Conservation (phyloP, 495 filamentous ascomycete species). For the Gamarada debralockiae region DNA sequence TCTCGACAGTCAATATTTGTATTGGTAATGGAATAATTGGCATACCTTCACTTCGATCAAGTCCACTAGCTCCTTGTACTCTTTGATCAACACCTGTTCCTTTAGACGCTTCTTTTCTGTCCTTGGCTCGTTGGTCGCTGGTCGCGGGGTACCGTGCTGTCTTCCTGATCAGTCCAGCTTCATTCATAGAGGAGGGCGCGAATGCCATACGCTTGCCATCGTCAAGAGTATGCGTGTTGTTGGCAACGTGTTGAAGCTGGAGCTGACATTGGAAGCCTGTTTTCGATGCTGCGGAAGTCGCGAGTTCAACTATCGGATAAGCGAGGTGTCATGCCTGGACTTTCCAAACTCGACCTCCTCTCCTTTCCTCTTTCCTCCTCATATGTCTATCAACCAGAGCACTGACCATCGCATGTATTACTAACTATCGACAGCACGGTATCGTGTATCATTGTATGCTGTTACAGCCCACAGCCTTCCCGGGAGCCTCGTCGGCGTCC, state of each 20-base stretch:
- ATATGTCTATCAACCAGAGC: background rate
- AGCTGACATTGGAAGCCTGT: background rate
- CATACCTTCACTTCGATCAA: slow-evolving; percentile 57
- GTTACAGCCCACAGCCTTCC: background rate
- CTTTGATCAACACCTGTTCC: slow-evolving; percentile 72
- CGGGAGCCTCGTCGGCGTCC: background rate
- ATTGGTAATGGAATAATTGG: background rate
- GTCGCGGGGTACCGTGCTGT: slow-evolving; percentile 77
- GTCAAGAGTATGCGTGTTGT: slow-evolving; percentile 6
- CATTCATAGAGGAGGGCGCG: background rate
- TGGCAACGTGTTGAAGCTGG: background rate
- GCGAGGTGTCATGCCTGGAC: too few species aligned
- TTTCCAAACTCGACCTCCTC: too few species aligned
- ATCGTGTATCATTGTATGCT: background rate
- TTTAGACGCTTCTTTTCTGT: slow-evolving; percentile 63
- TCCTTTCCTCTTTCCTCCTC: slow-evolving; percentile 19
- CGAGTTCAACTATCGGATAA: slow-evolving; percentile 17
- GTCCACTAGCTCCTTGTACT: slow-evolving; percentile 70
- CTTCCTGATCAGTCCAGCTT: slow-evolving; percentile 20
- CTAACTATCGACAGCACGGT: slow-evolving; percentile 11
- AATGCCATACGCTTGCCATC: slow-evolving; percentile 29
- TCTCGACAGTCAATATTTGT: slow-evolving; percentile 22
- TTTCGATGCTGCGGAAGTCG: slow-evolving; percentile 1
- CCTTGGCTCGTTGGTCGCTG: slow-evolving; percentile 46
- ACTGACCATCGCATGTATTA: slow-evolving; percentile 3